Evolutionary conservation across 768 basidiomycete genomes (phyloP).

Genomic region (Macrolepiota fuliginosa): DNA sequence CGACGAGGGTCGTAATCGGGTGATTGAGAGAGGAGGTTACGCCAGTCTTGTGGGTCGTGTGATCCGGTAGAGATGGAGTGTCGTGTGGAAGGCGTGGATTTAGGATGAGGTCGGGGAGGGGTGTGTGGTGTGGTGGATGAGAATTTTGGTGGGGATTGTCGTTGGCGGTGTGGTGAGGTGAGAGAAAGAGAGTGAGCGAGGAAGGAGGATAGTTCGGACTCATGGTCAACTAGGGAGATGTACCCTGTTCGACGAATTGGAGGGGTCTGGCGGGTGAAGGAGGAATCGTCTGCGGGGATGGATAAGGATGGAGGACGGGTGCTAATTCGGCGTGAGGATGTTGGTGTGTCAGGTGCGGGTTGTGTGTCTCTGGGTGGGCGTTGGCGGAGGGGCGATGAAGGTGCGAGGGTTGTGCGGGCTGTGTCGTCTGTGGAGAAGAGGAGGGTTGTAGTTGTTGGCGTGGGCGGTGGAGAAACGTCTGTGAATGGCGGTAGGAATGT

Average conservation of each 20-base stretch:
- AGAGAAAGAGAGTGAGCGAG: constrained; percentile 1
- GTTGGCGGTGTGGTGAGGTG: background rate
- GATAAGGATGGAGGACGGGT: background rate
- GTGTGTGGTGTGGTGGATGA: background rate
- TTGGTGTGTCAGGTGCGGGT: background rate
- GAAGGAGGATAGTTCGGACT: constrained; percentile 13
- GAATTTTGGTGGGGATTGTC: background rate
- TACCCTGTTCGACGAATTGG: constrained; percentile 9
- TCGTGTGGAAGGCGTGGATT: background rate
- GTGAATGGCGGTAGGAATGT: constrained; percentile 10
- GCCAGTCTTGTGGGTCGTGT: background rate
- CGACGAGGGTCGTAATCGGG: constrained; percentile 9
- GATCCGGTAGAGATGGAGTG: background rate
- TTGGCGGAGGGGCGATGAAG: background rate
- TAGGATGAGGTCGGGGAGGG: background rate
- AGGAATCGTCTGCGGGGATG: constrained; percentile 4
- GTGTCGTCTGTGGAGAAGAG: constrained; percentile 21
- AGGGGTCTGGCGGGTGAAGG: constrained; percentile 4
- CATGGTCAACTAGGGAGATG: constrained; percentile 16
- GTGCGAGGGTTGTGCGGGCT: constrained; percentile 7
- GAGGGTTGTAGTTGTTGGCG: constrained; percentile 18
- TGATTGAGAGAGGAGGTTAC: background rate
- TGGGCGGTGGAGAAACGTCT: constrained; percentile 3
- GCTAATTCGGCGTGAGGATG: background rate
- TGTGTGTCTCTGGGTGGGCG: background rate